These are phyloP conservation scores for Myxozyma geophila DNA, from an alignment of 805 yeast genomes.

Conservation along the genomic window DNA sequence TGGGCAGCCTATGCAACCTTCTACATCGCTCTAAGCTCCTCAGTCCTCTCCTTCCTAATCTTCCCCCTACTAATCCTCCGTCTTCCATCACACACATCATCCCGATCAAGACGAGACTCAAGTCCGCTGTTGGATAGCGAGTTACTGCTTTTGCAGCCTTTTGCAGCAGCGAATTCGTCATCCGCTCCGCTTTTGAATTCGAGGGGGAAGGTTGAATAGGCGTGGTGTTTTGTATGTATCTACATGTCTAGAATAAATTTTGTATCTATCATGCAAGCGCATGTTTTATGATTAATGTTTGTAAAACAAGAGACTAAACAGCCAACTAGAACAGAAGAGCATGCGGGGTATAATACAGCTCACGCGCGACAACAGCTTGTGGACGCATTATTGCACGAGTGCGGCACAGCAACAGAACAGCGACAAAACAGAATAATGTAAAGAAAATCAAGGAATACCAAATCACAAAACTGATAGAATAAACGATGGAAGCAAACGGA, in stretches of 20 bases:
- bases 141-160: neutral
- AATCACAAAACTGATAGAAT: no score
- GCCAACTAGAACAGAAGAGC: no score
- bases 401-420: no score
- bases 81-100: neutral
- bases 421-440: no score
- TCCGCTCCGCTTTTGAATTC: neutral
- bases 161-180: neutral
- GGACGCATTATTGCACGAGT: no score
- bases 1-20: constrained; percentile 57
- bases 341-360: no score
- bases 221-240: neutral
- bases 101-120: constrained; percentile 1
- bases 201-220: neutral
- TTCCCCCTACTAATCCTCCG: constrained; percentile 4
- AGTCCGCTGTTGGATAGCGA: constrained; percentile 5
- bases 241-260: neutral
- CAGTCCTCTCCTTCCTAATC: constrained; percentile 4
- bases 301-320: neutral
- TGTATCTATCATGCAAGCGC: neutral
- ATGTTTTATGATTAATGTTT: neutral
- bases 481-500: neutral
- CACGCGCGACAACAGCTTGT: no score
- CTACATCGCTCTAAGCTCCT: neutral
- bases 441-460: no score